Base-by-base conservation (phyloP, 2,329 filamentous ascomycete species). In the Eutypella sp. region DNA sequence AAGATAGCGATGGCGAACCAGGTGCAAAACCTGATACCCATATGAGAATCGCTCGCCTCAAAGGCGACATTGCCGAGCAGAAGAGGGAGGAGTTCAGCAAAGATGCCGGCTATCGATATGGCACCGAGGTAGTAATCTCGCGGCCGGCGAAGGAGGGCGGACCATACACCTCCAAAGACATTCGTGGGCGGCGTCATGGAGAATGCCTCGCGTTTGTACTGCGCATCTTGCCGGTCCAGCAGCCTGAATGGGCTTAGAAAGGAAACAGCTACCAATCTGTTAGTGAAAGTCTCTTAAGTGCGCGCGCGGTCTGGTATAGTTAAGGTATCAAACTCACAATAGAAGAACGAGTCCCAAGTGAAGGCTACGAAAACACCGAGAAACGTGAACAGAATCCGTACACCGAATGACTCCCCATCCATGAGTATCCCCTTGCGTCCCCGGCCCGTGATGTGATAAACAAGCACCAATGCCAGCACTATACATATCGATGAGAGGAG, bases 61-160 rank as follows among this genome's bases (percentile, higher is more conserved):
- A 72, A 74, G 0, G 74, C 70, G 2, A 77, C 65, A 48, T 75
- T 76, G 52, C 71, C 65, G 3, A 78, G 64, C 2, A 73, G 61
- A 18, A 76, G 61, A 1, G 74, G 74, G n/a, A 78, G 67, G 40
- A 75, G 68, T 41, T 78, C 74, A 19, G 73, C 67, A 2, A 76
- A 59, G 19, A 76, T 65, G 3, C 71, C 63, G 40, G 71, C 68
- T 5, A 68, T 50, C 0, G 71, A 67, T 9, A 72, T 65, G 11
- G 66, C 44, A 20, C 67, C 61, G 1, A 73, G 62, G 47, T 72
- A 73, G 6, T 60, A 42, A 27, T 76, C 67, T 4, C 54, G 53
- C 9, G 50, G 53, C 9, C 58, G 57, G 16, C 64, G 54, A 4
- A 52, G 40, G 15, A 70, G 47, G 5, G 68, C 66, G 8, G 64